phyloP scores from a whole-genome alignment of 805 yeast genomes.

The Isabelozyma gotoi region DNA sequence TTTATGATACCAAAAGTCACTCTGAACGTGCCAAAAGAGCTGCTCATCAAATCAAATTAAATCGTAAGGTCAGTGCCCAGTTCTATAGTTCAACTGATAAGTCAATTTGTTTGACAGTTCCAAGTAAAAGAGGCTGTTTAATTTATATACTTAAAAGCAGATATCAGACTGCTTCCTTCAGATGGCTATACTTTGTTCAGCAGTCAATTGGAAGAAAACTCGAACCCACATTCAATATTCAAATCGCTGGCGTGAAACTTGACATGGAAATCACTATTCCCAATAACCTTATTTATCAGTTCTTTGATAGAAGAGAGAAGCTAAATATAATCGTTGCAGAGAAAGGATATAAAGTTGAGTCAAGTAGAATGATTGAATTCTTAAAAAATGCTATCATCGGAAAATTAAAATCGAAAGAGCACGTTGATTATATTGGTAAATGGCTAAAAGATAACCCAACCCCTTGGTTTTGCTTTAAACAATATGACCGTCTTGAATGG shows the following conservation, averaged over 20 bases:
- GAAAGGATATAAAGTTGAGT: slow-evolving; percentile 22
- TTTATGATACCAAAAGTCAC: slow-evolving; percentile 50
- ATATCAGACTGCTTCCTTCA: slow-evolving; percentile 51
- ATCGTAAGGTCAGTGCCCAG: slow-evolving; percentile 30
- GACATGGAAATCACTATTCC: slow-evolving; percentile 51
- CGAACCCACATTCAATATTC: slow-evolving; percentile 28
- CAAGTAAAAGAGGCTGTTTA: slow-evolving; percentile 16
- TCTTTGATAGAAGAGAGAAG: slow-evolving; percentile 6
- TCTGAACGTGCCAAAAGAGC: slow-evolving; percentile 19
- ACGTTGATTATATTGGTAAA: slow-evolving; percentile 4
- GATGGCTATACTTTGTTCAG: slow-evolving; percentile 64
- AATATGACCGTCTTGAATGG: slow-evolving; percentile 73
- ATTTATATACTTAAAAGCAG: slow-evolving; percentile 59
- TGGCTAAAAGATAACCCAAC: slow-evolving; percentile 23
- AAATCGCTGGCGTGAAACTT: slow-evolving; percentile 46
- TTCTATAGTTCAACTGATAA: slow-evolving; percentile 72
- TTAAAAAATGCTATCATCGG: slow-evolving; percentile 36
- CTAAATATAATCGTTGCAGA: slow-evolving; percentile 10
- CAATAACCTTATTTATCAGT: slow-evolving; percentile 22
- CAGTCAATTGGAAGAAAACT: slow-evolving; percentile 41
- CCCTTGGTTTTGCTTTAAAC: slow-evolving; percentile 57
- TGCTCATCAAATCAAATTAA: slow-evolving; percentile 16
- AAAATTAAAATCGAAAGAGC: slow-evolving; percentile 20
- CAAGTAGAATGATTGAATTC: slow-evolving; percentile 32
- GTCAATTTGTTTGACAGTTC: slow-evolving; percentile 53